phyloP scores from a whole-genome alignment of 1,139 yeast species.

The Hyphopichia buzzinii region DNA sequence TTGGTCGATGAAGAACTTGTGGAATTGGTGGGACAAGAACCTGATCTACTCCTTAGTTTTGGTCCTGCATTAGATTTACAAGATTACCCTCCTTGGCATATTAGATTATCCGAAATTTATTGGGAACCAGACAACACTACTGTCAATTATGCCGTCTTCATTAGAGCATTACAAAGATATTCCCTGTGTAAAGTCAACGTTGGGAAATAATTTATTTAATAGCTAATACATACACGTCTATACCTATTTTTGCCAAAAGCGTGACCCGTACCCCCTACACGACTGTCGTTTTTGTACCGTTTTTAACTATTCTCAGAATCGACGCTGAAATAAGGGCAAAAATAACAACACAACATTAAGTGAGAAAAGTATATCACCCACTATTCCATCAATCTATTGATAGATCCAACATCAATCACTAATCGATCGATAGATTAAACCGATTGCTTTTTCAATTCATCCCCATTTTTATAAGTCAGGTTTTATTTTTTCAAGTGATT shows the following conservation, averaged over 20 bases:
- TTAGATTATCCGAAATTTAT: slow-evolving; percentile 83
- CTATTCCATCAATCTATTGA: background rate
- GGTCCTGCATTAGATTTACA: slow-evolving; percentile 86
- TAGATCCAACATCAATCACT: background rate
- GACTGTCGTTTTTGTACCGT: background rate
- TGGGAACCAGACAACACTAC: slow-evolving; percentile 84
- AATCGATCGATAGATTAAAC: background rate
- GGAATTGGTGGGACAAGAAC: slow-evolving; percentile 83
- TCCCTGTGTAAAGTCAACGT: slow-evolving; percentile 82
- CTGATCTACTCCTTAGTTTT: slow-evolving; percentile 81
- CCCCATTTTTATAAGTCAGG: background rate
- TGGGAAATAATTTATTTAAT: slow-evolving; percentile 53
- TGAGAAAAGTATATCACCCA: slow-evolving; percentile 1
- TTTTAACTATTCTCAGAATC: background rate
- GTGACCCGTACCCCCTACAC: background rate
- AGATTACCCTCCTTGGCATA: slow-evolving; percentile 98
- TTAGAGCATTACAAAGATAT: slow-evolving; percentile 77
- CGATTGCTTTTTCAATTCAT: background rate
- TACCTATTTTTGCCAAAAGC: background rate
- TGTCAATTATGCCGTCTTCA: slow-evolving; percentile 81
- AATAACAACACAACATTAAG: background rate
- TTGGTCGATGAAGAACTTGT: slow-evolving; percentile 72
- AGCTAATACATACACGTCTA: background rate
- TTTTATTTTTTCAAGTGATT: background rate
- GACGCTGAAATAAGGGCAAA: background rate